These are phyloP conservation scores for Echinosophora koreensis DNA, from an alignment of 306 rosid genomes.

Conservation along the genomic window DNA sequence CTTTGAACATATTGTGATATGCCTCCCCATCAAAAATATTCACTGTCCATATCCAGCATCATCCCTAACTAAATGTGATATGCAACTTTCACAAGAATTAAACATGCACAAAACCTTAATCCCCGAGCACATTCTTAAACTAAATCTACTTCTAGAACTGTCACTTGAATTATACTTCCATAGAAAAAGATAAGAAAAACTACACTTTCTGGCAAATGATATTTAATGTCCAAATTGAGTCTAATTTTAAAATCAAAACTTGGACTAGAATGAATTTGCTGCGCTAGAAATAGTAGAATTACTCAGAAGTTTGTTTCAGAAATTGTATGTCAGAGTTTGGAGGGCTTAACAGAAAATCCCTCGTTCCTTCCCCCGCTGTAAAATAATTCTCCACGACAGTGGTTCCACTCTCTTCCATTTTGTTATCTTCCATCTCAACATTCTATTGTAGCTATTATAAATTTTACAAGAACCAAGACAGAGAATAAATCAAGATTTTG, in stretches of 20 bases:
- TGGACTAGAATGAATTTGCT: conserved; percentile 2
- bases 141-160: conserved; percentile 1
- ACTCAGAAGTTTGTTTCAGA: background rate
- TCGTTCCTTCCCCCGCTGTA: background rate
- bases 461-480: background rate
- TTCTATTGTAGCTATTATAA: background rate
- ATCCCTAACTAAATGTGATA: conserved; percentile 4
- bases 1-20: conserved; percentile 16
- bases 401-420: conserved; percentile 33
- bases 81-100: conserved; percentile 11
- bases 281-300: background rate
- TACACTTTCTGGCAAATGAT: background rate
- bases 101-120: background rate
- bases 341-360: conserved; percentile 22
- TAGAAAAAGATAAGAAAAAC: background rate
- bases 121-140: conserved; percentile 18
- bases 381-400: background rate
- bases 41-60: conserved; percentile 9
- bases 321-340: conserved; percentile 31
- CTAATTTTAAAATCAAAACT: conserved; percentile 28
- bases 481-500: background rate
- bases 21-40: conserved; percentile 20
- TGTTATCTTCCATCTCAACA: conserved; percentile 7
- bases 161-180: conserved; percentile 20
- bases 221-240: conserved; percentile 5